Percentiles rank a stretch among this genome's conserved stretches.
These are phyloP conservation scores for Yamadazyma membranifaciens DNA, from an alignment of 1,139 yeast species.

Conservation along the genomic window DNA sequence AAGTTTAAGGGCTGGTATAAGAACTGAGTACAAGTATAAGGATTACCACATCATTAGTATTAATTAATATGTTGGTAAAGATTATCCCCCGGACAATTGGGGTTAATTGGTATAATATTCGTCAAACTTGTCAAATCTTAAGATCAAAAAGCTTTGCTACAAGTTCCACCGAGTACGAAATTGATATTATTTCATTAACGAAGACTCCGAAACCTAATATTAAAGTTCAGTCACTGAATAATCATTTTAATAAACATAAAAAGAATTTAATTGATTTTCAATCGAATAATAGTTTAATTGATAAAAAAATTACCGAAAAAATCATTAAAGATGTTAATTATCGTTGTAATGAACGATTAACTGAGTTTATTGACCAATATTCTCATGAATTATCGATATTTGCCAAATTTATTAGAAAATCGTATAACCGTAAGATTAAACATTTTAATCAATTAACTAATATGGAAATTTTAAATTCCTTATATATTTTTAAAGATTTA, in stretches of 20 bases:
- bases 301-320: constrained; percentile 8
- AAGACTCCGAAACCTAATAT: constrained; percentile 17
- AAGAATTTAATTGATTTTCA: constrained; percentile 6
- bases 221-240: not conserved
- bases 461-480: constrained; percentile 26
- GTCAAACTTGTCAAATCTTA: no score
- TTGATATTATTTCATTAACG: constrained; percentile 34
- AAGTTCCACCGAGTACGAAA: constrained; percentile 27
- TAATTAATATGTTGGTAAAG: no score
- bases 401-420: constrained; percentile 21
- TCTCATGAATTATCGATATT: constrained; percentile 22
- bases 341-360: constrained; percentile 9
- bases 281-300: constrained; percentile 6
- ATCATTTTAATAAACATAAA: not conserved
- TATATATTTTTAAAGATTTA: constrained; percentile 28
- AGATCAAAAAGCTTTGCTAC: constrained; percentile 7
- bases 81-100: not conserved
- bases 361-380: constrained; percentile 21
- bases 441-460: constrained; percentile 27
- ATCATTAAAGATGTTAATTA: constrained; percentile 8
- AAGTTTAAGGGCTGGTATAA: no score
- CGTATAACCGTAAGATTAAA: constrained; percentile 23
- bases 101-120: not conserved
- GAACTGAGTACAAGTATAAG: not conserved
- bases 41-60: no score